Evolutionary conservation across 108 stramenopile genomes (phyloP).

Genomic region (Pseudonitzschia delicatissima): DNA sequence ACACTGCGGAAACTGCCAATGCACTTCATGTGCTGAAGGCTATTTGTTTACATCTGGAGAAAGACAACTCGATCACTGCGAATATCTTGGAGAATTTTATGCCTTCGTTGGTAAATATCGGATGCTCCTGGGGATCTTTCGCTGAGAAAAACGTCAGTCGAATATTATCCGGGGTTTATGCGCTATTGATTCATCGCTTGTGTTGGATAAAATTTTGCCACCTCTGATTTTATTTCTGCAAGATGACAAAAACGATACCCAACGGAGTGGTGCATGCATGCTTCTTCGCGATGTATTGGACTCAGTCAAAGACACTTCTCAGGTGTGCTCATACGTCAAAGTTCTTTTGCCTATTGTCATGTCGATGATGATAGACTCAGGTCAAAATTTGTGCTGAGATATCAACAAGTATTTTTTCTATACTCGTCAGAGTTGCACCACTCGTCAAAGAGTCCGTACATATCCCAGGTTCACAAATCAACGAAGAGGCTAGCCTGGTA

Average conservation of each 20-base stretch:
- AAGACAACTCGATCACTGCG: background rate
- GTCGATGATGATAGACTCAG: slow-evolving; percentile 75
- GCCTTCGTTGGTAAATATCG: background rate
- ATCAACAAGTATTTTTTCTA: slow-evolving; percentile 71
- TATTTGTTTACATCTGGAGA: slow-evolving; percentile 8
- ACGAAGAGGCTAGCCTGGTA: slow-evolving; percentile 38
- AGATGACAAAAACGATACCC: slow-evolving; percentile 9
- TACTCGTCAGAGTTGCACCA: slow-evolving; percentile 74
- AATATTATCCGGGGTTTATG: slow-evolving; percentile 17
- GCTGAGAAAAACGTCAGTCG: background rate
- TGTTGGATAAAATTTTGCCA: slow-evolving; percentile 19
- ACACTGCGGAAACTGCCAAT: background rate
- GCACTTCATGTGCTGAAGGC: slow-evolving; percentile 15
- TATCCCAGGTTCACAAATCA: slow-evolving; percentile 2
- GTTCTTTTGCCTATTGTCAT: slow-evolving; percentile 69
- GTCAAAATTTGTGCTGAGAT: slow-evolving; percentile 49
- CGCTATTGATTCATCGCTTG: background rate
- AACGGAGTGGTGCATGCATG: slow-evolving; percentile 17
- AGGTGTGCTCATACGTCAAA: slow-evolving; percentile 60
- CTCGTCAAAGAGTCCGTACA: slow-evolving; percentile 41
- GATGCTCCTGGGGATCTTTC: background rate
- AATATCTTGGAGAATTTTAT: slow-evolving; percentile 14
- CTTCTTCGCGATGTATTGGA: slow-evolving; percentile 25
- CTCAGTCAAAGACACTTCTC: slow-evolving; percentile 4
- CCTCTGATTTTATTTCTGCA: slow-evolving; percentile 2